Percentiles rank a stretch among this genome's conserved stretches.
These are phyloP conservation scores for Mucor racemosus DNA, from an alignment of 371 early-diverging fungal genomes.

Conservation along the genomic window DNA sequence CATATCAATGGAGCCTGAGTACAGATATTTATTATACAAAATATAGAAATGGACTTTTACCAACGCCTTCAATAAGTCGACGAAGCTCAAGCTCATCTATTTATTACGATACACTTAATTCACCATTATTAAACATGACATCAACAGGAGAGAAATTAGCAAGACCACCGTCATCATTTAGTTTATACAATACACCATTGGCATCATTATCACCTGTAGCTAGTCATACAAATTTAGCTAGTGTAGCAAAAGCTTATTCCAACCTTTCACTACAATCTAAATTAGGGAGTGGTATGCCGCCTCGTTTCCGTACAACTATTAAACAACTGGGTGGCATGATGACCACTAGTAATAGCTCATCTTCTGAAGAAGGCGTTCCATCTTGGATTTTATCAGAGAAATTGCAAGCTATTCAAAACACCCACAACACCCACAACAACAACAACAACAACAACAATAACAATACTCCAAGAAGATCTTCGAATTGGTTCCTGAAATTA, in stretches of 20 bases:
- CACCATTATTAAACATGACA: slow-evolving; percentile 9
- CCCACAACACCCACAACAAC: not conserved
- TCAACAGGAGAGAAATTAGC: slow-evolving; percentile 14
- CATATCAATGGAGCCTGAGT: slow-evolving; percentile 27
- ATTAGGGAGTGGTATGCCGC: slow-evolving; percentile 23
- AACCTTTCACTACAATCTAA: slow-evolving; percentile 21
- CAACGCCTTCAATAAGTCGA: slow-evolving; percentile 22
- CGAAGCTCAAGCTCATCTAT: slow-evolving; percentile 37
- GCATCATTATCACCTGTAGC: slow-evolving; percentile 33
- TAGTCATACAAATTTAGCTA: slow-evolving; percentile 34
- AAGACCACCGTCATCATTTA: slow-evolving; percentile 22
- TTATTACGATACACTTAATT: slow-evolving; percentile 30
- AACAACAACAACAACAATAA: not conserved
- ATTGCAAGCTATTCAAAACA: slow-evolving; percentile 14
- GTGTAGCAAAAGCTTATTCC: slow-evolving; percentile 30
- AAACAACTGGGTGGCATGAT: slow-evolving; percentile 23
- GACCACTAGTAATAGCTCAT: not conserved
- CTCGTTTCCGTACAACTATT: slow-evolving; percentile 28
- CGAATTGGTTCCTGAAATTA: slow-evolving; percentile 11
- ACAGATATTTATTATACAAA: slow-evolving; percentile 21
- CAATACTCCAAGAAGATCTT: not conserved
- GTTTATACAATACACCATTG: slow-evolving; percentile 34
- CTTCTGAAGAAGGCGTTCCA: slow-evolving; percentile 3
- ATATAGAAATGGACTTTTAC: slow-evolving; percentile 13
- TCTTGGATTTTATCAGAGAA: slow-evolving; percentile 27